These are phyloP conservation scores for Phialophora tarda DNA, from an alignment of 2,329 filamentous ascomycete genomes.

Conservation along the genomic window DNA sequence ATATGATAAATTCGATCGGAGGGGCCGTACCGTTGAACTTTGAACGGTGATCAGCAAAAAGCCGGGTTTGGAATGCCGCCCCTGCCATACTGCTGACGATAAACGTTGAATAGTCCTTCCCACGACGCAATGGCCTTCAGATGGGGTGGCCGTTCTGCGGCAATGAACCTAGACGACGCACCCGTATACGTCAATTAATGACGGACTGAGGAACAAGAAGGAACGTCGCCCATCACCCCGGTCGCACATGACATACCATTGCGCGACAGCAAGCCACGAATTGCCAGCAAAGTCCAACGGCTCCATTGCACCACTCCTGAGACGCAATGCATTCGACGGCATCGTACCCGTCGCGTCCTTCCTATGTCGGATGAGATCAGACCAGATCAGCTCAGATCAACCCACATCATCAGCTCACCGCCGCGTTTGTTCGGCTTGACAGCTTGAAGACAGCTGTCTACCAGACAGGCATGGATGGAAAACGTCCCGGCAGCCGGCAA, in stretches of 20 bases:
- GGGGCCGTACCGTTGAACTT: slow-evolving; percentile 21
- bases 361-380: slow-evolving; percentile 38
- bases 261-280: slow-evolving; percentile 51
- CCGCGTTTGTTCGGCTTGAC: background rate
- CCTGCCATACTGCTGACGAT: slow-evolving; percentile 54
- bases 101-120: slow-evolving; percentile 52
- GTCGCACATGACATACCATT: slow-evolving; percentile 43
- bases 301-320: slow-evolving; percentile 54
- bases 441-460: too few species aligned
- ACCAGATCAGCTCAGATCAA: background rate
- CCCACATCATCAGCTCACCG: too few species aligned
- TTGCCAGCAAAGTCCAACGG: slow-evolving; percentile 53
- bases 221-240: too few species aligned
- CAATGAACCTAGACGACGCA: slow-evolving; percentile 50
- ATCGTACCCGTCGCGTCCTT: slow-evolving; percentile 55
- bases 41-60: slow-evolving; percentile 25
- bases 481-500: background rate
- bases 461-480: background rate
- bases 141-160: slow-evolving; percentile 50
- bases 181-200: background rate
- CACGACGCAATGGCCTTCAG: slow-evolving; percentile 60
- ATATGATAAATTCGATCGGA: background rate
- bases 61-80: slow-evolving; percentile 45
- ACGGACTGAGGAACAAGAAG: background rate
- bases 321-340: slow-evolving; percentile 51